phyloP scores from a whole-genome alignment of 805 yeast genomes.

The Candida nanaspora region DNA sequence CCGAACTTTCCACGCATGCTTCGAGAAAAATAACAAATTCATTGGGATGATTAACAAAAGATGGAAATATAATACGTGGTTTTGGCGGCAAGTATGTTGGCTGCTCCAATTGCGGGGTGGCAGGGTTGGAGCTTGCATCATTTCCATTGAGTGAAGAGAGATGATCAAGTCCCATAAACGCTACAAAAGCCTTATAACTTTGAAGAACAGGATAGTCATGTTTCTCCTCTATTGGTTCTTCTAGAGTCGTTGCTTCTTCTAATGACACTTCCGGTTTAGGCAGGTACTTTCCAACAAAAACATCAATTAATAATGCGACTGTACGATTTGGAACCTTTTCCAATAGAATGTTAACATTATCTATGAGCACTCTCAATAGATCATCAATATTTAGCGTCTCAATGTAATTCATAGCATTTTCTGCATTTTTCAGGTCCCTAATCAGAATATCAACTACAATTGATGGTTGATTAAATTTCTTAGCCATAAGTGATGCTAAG shows the following conservation, averaged over 20 bases:
- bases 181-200: constrained; percentile 52
- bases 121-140: not conserved
- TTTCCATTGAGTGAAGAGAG: not conserved
- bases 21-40: constrained; percentile 90
- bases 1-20: constrained; percentile 79
- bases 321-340: constrained; percentile 72
- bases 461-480: constrained; percentile 64
- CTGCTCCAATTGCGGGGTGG: constrained; percentile 14
- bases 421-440: constrained; percentile 54
- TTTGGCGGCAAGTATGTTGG: constrained; percentile 88
- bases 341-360: constrained; percentile 50
- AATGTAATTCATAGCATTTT: constrained; percentile 56
- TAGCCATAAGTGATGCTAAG: constrained; percentile 65
- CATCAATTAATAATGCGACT: constrained; percentile 72
- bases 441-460: constrained; percentile 70
- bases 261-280: constrained; percentile 28
- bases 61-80: constrained; percentile 79
- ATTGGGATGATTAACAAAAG: constrained; percentile 78
- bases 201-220: constrained; percentile 17
- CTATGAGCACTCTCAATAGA: constrained; percentile 54
- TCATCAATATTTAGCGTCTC: constrained; percentile 70
- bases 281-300: constrained; percentile 79
- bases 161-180: constrained; percentile 30
- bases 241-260: not conserved
- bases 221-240: not conserved